Percentiles rank a stretch among this genome's conserved stretches.
These are phyloP conservation scores for Ceratocystis eucalypticola DNA, from an alignment of 2,329 filamentous ascomycete genomes.

Conservation along the genomic window DNA sequence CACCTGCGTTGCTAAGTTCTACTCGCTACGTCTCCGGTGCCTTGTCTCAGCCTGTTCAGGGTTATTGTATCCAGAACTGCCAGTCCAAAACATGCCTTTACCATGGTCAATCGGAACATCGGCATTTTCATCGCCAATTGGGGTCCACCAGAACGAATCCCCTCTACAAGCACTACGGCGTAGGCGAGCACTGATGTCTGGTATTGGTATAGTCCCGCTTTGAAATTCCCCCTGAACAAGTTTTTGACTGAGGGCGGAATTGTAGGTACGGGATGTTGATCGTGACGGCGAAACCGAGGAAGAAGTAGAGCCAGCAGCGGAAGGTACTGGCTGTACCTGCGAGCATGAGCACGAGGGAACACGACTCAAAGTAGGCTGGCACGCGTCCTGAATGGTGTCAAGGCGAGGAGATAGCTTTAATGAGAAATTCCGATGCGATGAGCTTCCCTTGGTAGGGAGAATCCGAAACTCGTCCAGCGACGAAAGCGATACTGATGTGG, in stretches of 20 bases:
- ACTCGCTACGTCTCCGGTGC: not conserved
- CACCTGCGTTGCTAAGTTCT: not conserved
- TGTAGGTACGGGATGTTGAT: not conserved
- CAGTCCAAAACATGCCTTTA: slow-evolving; percentile 5
- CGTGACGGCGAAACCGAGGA: not conserved
- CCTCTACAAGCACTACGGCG: not conserved
- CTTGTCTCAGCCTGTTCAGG: not conserved
- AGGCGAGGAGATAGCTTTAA: slow-evolving; percentile 10
- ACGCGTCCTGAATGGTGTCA: not conserved
- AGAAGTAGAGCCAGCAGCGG: not conserved
- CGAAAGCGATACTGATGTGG: slow-evolving; percentile 8
- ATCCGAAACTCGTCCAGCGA: slow-evolving; percentile 1
- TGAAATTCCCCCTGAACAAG: not conserved
- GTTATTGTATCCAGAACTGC: not conserved
- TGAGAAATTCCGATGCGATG: slow-evolving; percentile 10
- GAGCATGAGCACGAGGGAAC: not conserved
- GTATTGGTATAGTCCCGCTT: not conserved
- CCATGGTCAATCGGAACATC: not conserved
- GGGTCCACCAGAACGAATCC: slow-evolving; percentile 11
- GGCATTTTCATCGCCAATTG: not conserved
- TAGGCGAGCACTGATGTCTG: not conserved
- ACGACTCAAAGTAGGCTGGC: not conserved
- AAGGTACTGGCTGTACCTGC: not conserved
- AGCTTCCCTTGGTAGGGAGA: not conserved
- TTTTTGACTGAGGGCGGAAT: not conserved